phyloP scores from a whole-genome alignment of 2,329 filamentous ascomycete species.

The Ceratocystis harringtonii region DNA sequence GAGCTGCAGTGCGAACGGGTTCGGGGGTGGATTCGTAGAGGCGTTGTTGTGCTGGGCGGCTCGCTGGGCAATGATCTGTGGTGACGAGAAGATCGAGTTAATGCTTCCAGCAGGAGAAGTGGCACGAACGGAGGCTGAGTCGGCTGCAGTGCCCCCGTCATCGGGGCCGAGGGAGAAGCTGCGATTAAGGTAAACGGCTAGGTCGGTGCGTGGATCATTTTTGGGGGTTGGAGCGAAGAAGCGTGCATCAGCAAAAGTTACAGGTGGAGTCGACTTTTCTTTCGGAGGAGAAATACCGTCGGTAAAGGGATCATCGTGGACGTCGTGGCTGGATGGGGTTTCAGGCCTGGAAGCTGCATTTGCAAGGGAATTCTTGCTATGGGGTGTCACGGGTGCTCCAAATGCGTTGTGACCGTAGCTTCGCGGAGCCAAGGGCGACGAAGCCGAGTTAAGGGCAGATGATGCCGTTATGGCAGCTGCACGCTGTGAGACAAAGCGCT shows the following conservation, averaged over 20 bases:
- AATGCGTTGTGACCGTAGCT: not conserved
- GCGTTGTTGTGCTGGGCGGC: conserved; percentile 5
- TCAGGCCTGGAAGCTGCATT: not conserved
- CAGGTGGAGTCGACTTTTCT: conserved; percentile 10
- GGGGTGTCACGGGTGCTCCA: not conserved
- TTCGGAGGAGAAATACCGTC: not conserved
- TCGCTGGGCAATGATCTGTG: conserved; percentile 10
- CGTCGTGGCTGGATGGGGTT: not conserved
- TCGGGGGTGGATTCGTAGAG: not conserved
- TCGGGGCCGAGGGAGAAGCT: conserved; percentile 24
- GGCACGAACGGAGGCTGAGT: not conserved
- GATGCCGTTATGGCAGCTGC: conserved; percentile 9
- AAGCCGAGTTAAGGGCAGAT: conserved; percentile 6
- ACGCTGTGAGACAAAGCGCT: conserved; percentile 14
- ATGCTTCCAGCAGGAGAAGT: conserved; percentile 10
- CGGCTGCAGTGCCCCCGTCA: not conserved
- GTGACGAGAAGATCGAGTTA: conserved; percentile 14
- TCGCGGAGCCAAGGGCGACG: not conserved
- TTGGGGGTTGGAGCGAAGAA: conserved; percentile 29
- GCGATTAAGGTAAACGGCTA: conserved; percentile 26
- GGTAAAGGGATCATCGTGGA: not conserved
- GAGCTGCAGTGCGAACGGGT: conserved; percentile 13
- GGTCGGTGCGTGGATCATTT: conserved; percentile 25
- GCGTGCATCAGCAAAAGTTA: conserved; percentile 39
- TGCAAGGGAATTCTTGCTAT: not conserved